These are phyloP conservation scores for Trypanosoma conorhini DNA, from an alignment of 208 protist species.

Conservation along the genomic window DNA sequence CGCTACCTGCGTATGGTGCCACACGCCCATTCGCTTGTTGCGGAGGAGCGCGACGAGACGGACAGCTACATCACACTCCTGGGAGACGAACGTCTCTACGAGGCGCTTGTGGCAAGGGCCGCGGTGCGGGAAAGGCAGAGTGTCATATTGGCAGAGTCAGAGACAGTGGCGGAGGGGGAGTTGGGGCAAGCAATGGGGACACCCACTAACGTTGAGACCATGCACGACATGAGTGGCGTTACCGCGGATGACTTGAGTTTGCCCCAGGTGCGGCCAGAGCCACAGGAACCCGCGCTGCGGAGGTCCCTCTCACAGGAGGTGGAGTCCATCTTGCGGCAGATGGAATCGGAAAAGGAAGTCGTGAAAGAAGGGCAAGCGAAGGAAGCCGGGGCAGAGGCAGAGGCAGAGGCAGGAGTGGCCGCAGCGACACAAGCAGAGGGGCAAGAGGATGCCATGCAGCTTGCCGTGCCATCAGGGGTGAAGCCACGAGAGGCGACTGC, in stretches of 20 bases:
- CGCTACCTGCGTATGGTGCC: constrained; percentile 72
- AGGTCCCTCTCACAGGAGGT: neutral
- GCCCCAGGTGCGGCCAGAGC: neutral
- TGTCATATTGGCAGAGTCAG: neutral
- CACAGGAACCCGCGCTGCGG: neutral
- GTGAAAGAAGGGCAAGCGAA: neutral
- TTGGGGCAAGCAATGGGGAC: neutral
- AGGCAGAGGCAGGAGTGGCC: neutral
- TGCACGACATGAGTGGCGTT: neutral
- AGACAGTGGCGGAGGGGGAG: neutral
- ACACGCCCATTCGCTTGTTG: neutral
- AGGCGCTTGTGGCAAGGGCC: constrained; percentile 49
- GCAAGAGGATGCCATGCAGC: neutral
- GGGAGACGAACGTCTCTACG: constrained; percentile 76
- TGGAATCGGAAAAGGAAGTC: neutral
- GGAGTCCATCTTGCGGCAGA: neutral
- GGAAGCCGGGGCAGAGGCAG: neutral
- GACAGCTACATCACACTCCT: constrained; percentile 80
- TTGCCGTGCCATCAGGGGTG: neutral
- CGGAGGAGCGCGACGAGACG: constrained; percentile 76
- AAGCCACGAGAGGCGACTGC: neutral
- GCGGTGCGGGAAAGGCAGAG: neutral
- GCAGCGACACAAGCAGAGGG: neutral
- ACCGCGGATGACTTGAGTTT: neutral
- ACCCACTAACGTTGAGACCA: neutral